A percentile compares a stretch with the other conserved stretches of the same genome.
Conservation (phyloP, 805 yeast species). For the Middelhovenomyces tepae region DNA sequence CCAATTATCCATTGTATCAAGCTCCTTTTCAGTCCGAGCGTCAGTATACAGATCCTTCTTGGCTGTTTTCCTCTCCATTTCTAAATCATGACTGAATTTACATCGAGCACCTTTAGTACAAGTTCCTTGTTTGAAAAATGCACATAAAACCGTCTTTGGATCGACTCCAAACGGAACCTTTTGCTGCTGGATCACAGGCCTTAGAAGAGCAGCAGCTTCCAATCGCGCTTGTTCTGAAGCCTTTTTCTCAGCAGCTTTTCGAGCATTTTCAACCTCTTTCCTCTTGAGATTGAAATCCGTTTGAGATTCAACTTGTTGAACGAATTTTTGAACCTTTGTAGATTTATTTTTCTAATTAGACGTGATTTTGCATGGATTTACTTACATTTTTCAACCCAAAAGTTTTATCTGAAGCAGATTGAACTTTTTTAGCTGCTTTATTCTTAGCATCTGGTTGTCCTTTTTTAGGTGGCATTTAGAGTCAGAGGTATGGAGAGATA, state of each 20-base stretch:
- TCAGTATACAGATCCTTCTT: conserved; percentile 92
- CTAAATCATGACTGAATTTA: conserved; percentile 86
- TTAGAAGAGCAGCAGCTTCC: conserved; percentile 75
- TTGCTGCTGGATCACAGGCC: conserved; percentile 56
- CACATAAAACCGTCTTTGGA: conserved; percentile 89
- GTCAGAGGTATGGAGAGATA: too few species aligned
- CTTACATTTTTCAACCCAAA: conserved; percentile 95
- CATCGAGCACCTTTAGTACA: conserved; percentile 64
- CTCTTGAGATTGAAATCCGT: conserved; percentile 50
- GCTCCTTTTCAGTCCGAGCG: conserved; percentile 60
- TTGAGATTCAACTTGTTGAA: conserved; percentile 60
- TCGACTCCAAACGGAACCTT: conserved; percentile 96
- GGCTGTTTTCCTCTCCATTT: conserved; percentile 75
- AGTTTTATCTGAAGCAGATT: conserved; percentile 73
- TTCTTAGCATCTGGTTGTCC: conserved; percentile 48
- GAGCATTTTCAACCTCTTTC: conserved; percentile 65
- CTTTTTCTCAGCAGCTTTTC: conserved; percentile 69
- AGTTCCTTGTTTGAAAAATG: conserved; percentile 73
- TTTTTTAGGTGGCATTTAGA: conserved; percentile 41
- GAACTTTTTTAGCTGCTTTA: conserved; percentile 44
- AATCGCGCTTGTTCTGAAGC: conserved; percentile 84
- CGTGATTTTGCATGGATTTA: too few species aligned
- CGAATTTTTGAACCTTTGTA: conserved; percentile 71
- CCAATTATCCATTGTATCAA: conserved; percentile 93
- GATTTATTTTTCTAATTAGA: too few species aligned